phyloP scores from a whole-genome alignment of 139 green algal genomes.

The Chlorokybus atmophyticus region DNA sequence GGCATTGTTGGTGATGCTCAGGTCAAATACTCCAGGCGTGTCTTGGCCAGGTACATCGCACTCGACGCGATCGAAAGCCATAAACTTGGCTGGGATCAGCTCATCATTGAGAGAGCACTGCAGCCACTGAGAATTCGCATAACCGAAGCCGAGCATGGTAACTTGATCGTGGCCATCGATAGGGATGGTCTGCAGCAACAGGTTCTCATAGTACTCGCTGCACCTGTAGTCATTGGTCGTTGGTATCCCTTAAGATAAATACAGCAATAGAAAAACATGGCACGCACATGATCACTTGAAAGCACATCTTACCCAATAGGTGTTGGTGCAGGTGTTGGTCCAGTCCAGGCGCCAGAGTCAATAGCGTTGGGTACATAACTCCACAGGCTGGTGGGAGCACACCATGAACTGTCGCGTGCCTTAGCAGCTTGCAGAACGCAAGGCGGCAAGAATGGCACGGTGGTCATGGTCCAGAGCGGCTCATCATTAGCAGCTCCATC shows the following conservation, averaged over 20 bases:
- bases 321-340: too few relatives aligned
- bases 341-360: too few relatives aligned
- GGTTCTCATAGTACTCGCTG: neutral
- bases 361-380: too few relatives aligned
- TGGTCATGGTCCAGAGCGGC: neutral
- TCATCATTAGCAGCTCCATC: neutral
- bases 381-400: too few relatives aligned
- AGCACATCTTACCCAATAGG: too few relatives aligned
- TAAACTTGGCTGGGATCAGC: constrained; percentile 1
- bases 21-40: constrained; percentile 2
- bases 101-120: constrained; percentile 12
- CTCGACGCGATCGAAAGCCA: constrained; percentile 6
- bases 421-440: constrained; percentile 3
- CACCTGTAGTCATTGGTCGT: too few relatives aligned
- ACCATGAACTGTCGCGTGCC: too few relatives aligned
- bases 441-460: constrained; percentile 13
- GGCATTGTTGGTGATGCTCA: constrained; percentile 16
- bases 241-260: too few relatives aligned
- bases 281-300: too few relatives aligned
- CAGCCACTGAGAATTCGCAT: constrained; percentile 12
- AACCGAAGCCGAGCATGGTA: constrained; percentile 18
- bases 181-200: neutral
- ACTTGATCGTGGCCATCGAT: constrained; percentile 7
- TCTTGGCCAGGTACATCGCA: constrained; percentile 2
- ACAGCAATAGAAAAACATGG: too few relatives aligned